Percentiles rank a stretch among this genome's conserved stretches.
phyloP scores from a whole-genome alignment of 441 rosid species.

The Mallotus japonicus region DNA sequence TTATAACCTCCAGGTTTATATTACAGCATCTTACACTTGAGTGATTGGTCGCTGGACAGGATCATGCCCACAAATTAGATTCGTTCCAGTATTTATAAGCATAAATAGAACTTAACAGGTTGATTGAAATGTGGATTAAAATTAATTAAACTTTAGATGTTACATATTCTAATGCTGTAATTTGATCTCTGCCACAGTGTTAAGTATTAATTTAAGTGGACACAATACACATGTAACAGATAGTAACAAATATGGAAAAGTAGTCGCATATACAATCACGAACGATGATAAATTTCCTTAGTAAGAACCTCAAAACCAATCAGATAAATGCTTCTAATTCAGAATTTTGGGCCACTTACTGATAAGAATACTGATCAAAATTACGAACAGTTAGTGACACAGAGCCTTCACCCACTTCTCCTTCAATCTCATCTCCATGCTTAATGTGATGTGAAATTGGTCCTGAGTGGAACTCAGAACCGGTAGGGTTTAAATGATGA shows the following conservation, averaged over 20 bases:
- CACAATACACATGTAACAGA: not conserved
- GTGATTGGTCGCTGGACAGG: not conserved
- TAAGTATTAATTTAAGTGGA: not conserved
- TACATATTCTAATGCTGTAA: not conserved
- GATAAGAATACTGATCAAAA: constrained; percentile 70
- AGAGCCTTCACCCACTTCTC: constrained; percentile 67
- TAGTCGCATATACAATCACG: constrained; percentile 1
- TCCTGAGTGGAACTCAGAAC: constrained; percentile 79
- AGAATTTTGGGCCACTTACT: constrained; percentile 55
- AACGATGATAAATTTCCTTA: constrained; percentile 3
- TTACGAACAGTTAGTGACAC: constrained; percentile 44
- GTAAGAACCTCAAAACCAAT: constrained; percentile 10
- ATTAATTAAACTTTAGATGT: not conserved
- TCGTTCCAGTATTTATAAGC: not conserved
- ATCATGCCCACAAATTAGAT: constrained; percentile 2
- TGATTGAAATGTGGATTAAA: not conserved
- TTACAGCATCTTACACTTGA: not conserved
- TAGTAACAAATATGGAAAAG: not conserved
- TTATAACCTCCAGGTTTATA: not conserved
- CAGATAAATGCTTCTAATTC: constrained; percentile 17
- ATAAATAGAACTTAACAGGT: not conserved
- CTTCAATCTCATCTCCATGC: constrained; percentile 84
- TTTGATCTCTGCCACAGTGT: not conserved
- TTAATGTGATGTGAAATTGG: constrained; percentile 54
- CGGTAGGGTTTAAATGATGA: constrained; percentile 69